Evolutionary conservation across 2,329 filamentous ascomycete genomes (phyloP).

Genomic region (Polytolypa hystricis): DNA sequence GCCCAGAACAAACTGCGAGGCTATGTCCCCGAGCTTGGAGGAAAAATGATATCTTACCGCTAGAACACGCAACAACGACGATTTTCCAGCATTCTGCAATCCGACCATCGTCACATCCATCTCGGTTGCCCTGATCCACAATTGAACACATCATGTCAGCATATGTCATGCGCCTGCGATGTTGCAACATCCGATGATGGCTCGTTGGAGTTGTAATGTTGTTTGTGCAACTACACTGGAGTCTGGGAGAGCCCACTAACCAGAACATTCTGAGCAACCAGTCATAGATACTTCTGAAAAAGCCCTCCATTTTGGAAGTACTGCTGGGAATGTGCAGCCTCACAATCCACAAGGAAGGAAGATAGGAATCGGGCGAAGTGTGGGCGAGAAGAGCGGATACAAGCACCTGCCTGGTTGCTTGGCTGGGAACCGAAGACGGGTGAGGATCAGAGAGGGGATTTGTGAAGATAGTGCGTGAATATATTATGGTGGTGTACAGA

Average conservation of each 20-base stretch:
- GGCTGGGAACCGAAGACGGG: background rate
- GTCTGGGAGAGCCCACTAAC: slow-evolving; percentile 46
- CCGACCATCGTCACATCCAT: slow-evolving; percentile 99
- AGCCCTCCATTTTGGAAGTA: slow-evolving; percentile 60
- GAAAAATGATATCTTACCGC: slow-evolving; percentile 56
- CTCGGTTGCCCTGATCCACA: slow-evolving; percentile 69
- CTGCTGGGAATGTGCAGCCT: background rate
- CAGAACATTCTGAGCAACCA: slow-evolving; percentile 97
- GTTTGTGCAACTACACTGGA: too few species aligned
- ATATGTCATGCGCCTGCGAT: slow-evolving; percentile 2
- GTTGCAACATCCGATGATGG: background rate
- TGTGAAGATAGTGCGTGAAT: slow-evolving; percentile 3
- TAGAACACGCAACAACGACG: slow-evolving; percentile 81
- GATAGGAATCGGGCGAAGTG: background rate
- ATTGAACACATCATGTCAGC: slow-evolving; percentile 7
- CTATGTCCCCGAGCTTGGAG: too few species aligned
- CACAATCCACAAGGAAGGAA: background rate
- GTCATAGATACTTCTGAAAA: slow-evolving; percentile 94
- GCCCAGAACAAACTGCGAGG: slow-evolving; percentile 2
- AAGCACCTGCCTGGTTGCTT: background rate
- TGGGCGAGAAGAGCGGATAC: background rate
- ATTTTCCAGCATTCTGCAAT: slow-evolving; percentile 95
- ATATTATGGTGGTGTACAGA: slow-evolving; percentile 5
- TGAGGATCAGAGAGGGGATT: background rate
- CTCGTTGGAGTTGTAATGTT: too few species aligned